phyloP scores from a whole-genome alignment of 2,329 filamentous ascomycete genomes.

The Monilinia vaccinii-corymbosi region DNA sequence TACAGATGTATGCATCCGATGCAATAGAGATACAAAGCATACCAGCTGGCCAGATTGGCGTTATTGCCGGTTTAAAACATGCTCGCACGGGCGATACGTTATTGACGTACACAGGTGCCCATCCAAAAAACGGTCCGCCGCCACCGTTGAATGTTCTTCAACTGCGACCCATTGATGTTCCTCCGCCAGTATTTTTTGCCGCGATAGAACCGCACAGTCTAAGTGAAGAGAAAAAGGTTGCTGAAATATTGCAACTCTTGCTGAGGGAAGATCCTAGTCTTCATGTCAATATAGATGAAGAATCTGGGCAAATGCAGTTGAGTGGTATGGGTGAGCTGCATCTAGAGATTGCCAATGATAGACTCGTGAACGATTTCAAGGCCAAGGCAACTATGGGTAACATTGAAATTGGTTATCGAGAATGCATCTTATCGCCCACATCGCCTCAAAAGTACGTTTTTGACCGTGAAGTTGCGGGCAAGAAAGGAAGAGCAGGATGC shows the following conservation, averaged over 20 bases:
- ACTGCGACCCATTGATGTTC: slow-evolving; percentile 78
- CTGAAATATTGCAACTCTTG: slow-evolving; percentile 65
- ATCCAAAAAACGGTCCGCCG: slow-evolving; percentile 53
- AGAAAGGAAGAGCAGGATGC: slow-evolving; percentile 68
- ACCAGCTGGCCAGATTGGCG: slow-evolving; percentile 82
- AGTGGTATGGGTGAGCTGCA: slow-evolving; percentile 97
- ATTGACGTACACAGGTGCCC: slow-evolving; percentile 59
- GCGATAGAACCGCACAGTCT: slow-evolving; percentile 75
- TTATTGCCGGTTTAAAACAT: slow-evolving; percentile 80
- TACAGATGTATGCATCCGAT: slow-evolving; percentile 85
- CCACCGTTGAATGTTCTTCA: slow-evolving; percentile 65
- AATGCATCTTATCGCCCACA: slow-evolving; percentile 57
- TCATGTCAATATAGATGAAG: slow-evolving; percentile 73
- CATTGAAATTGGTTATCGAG: slow-evolving; percentile 93
- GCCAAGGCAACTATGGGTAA: slow-evolving; percentile 76
- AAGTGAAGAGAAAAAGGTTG: slow-evolving; percentile 70
- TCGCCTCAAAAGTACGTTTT: slow-evolving; percentile 52
- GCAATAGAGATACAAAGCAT: slow-evolving; percentile 77
- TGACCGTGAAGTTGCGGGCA: slow-evolving; percentile 73
- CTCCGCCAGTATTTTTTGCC: slow-evolving; percentile 94
- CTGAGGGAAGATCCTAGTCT: slow-evolving; percentile 89
- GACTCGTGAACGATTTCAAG: slow-evolving; percentile 82
- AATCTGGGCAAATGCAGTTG: slow-evolving; percentile 85
- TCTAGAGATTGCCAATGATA: slow-evolving; percentile 83
- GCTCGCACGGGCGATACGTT: slow-evolving; percentile 93